Conservation (phyloP, 2,329 filamentous ascomycete genomes). For the Nemania sp. region DNA sequence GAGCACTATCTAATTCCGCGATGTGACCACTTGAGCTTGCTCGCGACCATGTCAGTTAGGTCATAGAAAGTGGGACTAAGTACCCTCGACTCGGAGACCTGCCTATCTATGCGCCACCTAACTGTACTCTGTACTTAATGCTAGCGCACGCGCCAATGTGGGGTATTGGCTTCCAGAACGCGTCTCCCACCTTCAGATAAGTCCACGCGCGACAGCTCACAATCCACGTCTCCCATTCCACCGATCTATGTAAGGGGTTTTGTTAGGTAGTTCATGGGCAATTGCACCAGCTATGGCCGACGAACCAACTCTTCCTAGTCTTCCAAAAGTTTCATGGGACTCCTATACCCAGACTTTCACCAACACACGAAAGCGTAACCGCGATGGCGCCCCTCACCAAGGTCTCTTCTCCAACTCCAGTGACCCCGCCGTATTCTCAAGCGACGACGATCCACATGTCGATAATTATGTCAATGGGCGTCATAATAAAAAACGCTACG, state of each 20-base stretch:
- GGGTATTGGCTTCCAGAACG: constrained; percentile 27
- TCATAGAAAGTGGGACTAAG: not conserved
- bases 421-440: constrained; percentile 78
- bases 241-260: constrained; percentile 1
- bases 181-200: constrained; percentile 20
- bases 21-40: not conserved
- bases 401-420: constrained; percentile 70
- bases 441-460: constrained; percentile 75
- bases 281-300: constrained; percentile 50
- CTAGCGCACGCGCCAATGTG: constrained; percentile 34
- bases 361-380: constrained; percentile 57
- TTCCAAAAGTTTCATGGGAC: constrained; percentile 52
- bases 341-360: constrained; percentile 48
- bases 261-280: constrained; percentile 10
- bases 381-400: constrained; percentile 46
- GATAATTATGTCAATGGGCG: constrained; percentile 72
- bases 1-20: constrained; percentile 1
- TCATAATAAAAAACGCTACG: constrained; percentile 71
- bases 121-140: not conserved
- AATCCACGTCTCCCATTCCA: not conserved
- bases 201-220: constrained; percentile 19
- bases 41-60: not conserved
- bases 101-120: not conserved
- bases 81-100: not conserved
- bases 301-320: constrained; percentile 53